These are phyloP conservation scores for Lipomyces yamadae DNA, from an alignment of 805 yeast genomes.

Conservation along the genomic window DNA sequence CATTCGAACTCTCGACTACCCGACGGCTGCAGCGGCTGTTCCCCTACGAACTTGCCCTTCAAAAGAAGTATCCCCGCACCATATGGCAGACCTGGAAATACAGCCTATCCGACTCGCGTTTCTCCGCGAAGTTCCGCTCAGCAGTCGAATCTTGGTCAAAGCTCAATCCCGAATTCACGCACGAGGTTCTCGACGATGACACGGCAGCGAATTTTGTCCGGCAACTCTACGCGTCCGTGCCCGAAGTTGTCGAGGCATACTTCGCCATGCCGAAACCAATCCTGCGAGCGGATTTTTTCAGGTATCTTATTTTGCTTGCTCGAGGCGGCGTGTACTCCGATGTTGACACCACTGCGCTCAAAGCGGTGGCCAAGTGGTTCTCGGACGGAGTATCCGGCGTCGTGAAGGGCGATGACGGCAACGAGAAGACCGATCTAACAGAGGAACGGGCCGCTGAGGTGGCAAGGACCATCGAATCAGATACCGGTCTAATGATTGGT, in stretches of 20 bases:
- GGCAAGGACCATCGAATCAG: slow-evolving; percentile 9
- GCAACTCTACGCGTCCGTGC: slow-evolving; percentile 68
- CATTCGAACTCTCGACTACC: slow-evolving; percentile 48
- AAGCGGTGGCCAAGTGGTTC: slow-evolving; percentile 78
- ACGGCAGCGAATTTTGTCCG: slow-evolving; percentile 60
- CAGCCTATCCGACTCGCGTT: slow-evolving; percentile 57
- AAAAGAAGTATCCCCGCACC: slow-evolving; percentile 67
- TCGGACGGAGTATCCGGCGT: slow-evolving; percentile 52
- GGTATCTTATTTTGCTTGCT: slow-evolving; percentile 84
- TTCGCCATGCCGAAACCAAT: slow-evolving; percentile 76
- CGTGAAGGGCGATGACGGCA: slow-evolving; percentile 9
- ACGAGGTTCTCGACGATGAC: slow-evolving; percentile 74
- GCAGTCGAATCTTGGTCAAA: slow-evolving; percentile 67
- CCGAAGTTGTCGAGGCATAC: slow-evolving; percentile 78
- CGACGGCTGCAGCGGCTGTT: slow-evolving; percentile 66
- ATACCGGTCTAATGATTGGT: slow-evolving; percentile 83
- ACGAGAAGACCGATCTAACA: slow-evolving; percentile 7
- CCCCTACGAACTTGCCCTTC: slow-evolving; percentile 67
- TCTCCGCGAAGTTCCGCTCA: slow-evolving; percentile 58
- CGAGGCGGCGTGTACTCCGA: slow-evolving; percentile 94
- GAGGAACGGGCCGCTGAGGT: slow-evolving; percentile 21
- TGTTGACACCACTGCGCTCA: slow-evolving; percentile 79
- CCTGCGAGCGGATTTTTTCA: slow-evolving; percentile 89
- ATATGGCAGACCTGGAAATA: slow-evolving; percentile 97
- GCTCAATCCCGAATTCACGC: slow-evolving; percentile 66